Conservation (phyloP, 1,284 basidiomycete genomes). For the Waitea zeae region DNA sequence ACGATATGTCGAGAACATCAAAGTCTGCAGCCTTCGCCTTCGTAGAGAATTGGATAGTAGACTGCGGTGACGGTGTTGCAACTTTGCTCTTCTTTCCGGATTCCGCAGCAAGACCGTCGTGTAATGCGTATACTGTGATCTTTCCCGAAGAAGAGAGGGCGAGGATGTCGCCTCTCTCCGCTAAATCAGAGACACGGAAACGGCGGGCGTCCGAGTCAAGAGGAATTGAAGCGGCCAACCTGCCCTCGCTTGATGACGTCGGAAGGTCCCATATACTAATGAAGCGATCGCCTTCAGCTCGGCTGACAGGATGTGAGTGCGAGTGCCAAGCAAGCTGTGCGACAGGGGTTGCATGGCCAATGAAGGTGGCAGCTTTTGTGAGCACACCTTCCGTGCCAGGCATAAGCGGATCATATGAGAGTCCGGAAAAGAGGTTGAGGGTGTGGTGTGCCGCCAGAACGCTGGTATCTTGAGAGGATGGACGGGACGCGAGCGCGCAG, state of each 20-base stretch:
- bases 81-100: slow-evolving; percentile 24
- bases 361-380: slow-evolving; percentile 37
- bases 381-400: slow-evolving; percentile 24
- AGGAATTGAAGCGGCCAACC: slow-evolving; percentile 43
- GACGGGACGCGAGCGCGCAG: slow-evolving; percentile 28
- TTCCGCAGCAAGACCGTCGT: slow-evolving; percentile 24
- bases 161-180: slow-evolving; percentile 25
- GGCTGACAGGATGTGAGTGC: slow-evolving; percentile 42
- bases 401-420: slow-evolving; percentile 12
- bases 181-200: slow-evolving; percentile 23
- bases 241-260: slow-evolving; percentile 26
- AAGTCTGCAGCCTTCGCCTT: slow-evolving; percentile 20
- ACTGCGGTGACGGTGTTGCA: slow-evolving; percentile 29
- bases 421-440: slow-evolving; percentile 29
- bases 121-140: slow-evolving; percentile 44
- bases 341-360: slow-evolving; percentile 49
- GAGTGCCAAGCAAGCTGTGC: slow-evolving; percentile 32
- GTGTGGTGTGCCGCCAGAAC: slow-evolving; percentile 42
- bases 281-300: slow-evolving; percentile 60
- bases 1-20: no score
- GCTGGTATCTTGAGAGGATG: slow-evolving; percentile 16
- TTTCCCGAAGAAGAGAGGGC: slow-evolving; percentile 51
- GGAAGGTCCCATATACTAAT: slow-evolving; percentile 50
- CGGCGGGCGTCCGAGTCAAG: slow-evolving; percentile 50
- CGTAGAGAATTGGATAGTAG: slow-evolving; percentile 24